These are phyloP conservation scores for Candida mesenterica DNA, from an alignment of 1,139 yeast genomes.

Conservation along the genomic window DNA sequence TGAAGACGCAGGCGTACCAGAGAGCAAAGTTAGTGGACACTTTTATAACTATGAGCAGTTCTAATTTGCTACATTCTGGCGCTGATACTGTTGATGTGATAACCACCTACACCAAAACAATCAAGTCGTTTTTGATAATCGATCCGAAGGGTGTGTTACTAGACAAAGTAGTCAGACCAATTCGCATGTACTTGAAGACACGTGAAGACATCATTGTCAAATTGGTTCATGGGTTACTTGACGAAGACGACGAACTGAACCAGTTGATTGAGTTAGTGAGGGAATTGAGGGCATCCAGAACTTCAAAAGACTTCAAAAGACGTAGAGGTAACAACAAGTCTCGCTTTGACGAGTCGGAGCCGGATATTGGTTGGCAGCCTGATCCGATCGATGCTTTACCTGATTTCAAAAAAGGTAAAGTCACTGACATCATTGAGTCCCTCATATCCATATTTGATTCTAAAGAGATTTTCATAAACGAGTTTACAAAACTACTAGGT, in stretches of 20 bases:
- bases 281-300: slow-evolving; percentile 38
- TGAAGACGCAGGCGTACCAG: slow-evolving; percentile 35
- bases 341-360: slow-evolving; percentile 22
- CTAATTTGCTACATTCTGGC: slow-evolving; percentile 72
- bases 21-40: slow-evolving; percentile 52
- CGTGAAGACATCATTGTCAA: slow-evolving; percentile 72
- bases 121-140: slow-evolving; percentile 68
- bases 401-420: slow-evolving; percentile 68
- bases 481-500: slow-evolving; percentile 67
- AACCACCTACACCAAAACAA: slow-evolving; percentile 65
- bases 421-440: slow-evolving; percentile 68
- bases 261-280: slow-evolving; percentile 50
- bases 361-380: slow-evolving; percentile 72
- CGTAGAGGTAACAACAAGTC: neutral
- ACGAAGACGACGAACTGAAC: slow-evolving; percentile 37
- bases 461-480: slow-evolving; percentile 70
- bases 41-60: slow-evolving; percentile 52
- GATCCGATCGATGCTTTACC: slow-evolving; percentile 94
- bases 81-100: slow-evolving; percentile 76
- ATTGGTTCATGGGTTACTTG: slow-evolving; percentile 70
- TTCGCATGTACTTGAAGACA: slow-evolving; percentile 60
- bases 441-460: slow-evolving; percentile 76
- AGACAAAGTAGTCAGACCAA: slow-evolving; percentile 75
- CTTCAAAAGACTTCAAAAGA: slow-evolving; percentile 1
- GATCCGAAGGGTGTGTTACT: slow-evolving; percentile 86